phyloP scores from a whole-genome alignment of 1,284 basidiomycete genomes.

The Microbotryum violaceum region DNA sequence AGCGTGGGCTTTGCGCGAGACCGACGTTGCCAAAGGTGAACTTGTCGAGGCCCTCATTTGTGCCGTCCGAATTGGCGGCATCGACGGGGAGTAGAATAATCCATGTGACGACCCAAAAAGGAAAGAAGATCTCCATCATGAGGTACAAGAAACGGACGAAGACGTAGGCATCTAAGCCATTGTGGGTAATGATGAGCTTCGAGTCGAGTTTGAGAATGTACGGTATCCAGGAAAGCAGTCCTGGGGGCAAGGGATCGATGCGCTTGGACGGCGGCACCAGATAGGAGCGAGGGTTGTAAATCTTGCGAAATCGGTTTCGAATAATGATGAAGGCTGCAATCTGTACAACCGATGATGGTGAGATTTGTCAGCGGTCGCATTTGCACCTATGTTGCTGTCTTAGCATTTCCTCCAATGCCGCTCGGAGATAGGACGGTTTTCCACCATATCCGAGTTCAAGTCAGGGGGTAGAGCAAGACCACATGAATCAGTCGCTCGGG shows the following conservation, averaged over 20 bases:
- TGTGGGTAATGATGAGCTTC: slow-evolving; percentile 44
- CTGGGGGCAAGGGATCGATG: slow-evolving; percentile 38
- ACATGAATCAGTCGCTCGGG: not conserved
- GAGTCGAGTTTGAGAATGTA: slow-evolving; percentile 38
- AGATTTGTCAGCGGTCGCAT: not conserved
- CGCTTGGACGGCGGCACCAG: slow-evolving; percentile 37
- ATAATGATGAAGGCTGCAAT: slow-evolving; percentile 40
- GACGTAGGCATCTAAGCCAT: slow-evolving; percentile 90
- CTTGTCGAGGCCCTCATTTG: slow-evolving; percentile 57
- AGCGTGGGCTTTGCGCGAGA: slow-evolving; percentile 50
- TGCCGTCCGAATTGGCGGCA: slow-evolving; percentile 46
- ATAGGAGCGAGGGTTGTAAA: slow-evolving; percentile 43
- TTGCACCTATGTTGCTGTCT: not conserved
- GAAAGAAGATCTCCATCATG: slow-evolving; percentile 68
- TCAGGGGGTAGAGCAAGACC: not conserved
- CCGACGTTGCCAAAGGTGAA: slow-evolving; percentile 78
- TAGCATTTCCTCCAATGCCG: not conserved
- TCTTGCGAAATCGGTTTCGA: slow-evolving; percentile 40
- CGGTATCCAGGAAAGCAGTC: slow-evolving; percentile 42
- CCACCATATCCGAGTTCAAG: not conserved
- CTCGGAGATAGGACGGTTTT: not conserved
- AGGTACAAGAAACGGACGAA: slow-evolving; percentile 78
- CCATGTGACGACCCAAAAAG: slow-evolving; percentile 57
- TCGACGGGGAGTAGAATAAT: slow-evolving; percentile 51
- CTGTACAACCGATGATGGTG: slow-evolving; percentile 34